Conservation (phyloP, 108 stramenopile species). For the Cafeteria roenbergensis region DNA sequence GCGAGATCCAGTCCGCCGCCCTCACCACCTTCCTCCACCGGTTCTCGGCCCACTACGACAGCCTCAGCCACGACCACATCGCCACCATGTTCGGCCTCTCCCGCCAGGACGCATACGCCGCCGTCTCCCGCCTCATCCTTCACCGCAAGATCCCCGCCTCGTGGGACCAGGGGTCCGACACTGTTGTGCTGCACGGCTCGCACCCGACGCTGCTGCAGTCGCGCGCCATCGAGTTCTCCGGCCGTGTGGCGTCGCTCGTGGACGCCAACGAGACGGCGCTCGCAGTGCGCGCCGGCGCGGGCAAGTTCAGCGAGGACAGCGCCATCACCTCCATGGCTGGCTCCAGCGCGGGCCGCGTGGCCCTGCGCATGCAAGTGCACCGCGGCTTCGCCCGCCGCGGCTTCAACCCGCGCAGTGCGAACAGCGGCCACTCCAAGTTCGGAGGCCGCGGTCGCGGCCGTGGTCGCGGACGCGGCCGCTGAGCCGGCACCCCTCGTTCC, state of each 20-base stretch:
- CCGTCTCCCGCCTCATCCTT: conserved; percentile 96
- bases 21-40: conserved; percentile 80
- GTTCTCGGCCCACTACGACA: conserved; percentile 75
- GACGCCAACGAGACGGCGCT: conserved; percentile 87
- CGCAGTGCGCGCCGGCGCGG: conserved; percentile 68
- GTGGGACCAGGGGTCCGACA: conserved; percentile 95
- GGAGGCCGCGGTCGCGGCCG: too few species aligned
- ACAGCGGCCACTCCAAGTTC: too few species aligned
- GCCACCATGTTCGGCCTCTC: conserved; percentile 89
- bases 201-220: conserved; percentile 73
- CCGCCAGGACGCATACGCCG: conserved; percentile 66
- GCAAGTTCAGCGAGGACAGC: too few species aligned
- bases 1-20: conserved; percentile 86
- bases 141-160: conserved; percentile 79
- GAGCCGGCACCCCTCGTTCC: too few species aligned
- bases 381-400: too few species aligned
- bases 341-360: too few species aligned
- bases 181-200: conserved; percentile 67
- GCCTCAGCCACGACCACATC: conserved; percentile 64
- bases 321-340: too few species aligned
- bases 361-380: too few species aligned
- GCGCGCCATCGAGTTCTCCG: conserved; percentile 77
- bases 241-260: conserved; percentile 68
- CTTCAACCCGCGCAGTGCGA: too few species aligned
- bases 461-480: too few species aligned